Evolutionary conservation across 1,284 basidiomycete genomes (phyloP), one percentile per base, ranked within the genome.

Genomic region (Cutaneotrichosporon cutaneum): DNA sequence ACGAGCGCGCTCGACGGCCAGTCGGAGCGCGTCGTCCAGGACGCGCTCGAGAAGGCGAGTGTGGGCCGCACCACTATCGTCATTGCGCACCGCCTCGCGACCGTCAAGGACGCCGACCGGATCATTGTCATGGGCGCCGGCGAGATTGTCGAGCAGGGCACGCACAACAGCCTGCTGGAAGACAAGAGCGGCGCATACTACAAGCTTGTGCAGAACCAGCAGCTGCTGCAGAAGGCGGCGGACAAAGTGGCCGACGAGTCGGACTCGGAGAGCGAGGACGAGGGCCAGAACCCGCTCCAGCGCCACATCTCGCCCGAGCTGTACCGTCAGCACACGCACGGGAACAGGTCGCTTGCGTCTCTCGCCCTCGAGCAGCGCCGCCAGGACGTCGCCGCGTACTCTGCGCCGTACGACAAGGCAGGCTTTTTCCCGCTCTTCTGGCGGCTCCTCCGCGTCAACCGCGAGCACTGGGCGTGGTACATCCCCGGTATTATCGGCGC

Each of bases 81-180:
- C 52, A 81, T 83, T 65, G 82, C 80, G 45, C 80, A 82, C 72
- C 77, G 83, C 13, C 75, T 83, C 4, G 80, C 81, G 18, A 76
- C 75, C n/a, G 69, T 76, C 64, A 68, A 67, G 58, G 72, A 76
- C 50, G 79, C 80, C n/a, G 76, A 92, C 80, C 83, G 87, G 69
- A 96, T 96, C 69, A 89, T 89, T 68, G 92, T 94, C 61, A 90
- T 94, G 86, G 90, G 89, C 59, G 86, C 87, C 4, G 90, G 93
- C 1, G 79, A 86, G 50, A 86, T 97, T 45, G 80, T 96, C 59
- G 94, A 97, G 78, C 82, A 85, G 57, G 94, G 94, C 18, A 91
- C 85, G 1, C 94, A 97, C 79, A 79, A 86, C 48, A 85, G 89
- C 50, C 86, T 97, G 4, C 81, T 95, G 36, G 72, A 79, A 5